Evolutionary conservation across 1,139 yeast genomes (phyloP), one percentile per base, ranked within the genome.

Genomic region (Casaregolazyma lundiana): DNA sequence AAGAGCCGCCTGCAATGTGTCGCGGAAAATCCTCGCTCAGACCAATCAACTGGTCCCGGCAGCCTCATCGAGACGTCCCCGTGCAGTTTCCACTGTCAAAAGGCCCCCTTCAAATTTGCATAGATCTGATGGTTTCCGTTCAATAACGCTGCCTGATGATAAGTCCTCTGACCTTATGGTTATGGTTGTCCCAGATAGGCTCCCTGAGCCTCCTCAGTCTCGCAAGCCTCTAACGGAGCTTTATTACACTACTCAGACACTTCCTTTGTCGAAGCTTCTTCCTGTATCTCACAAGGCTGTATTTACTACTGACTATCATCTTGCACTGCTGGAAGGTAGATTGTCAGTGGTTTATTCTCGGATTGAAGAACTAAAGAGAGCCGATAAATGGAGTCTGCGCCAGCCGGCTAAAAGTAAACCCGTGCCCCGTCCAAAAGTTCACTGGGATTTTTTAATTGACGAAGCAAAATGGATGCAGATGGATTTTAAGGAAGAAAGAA

Each of bases 331-430:
- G n/a, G 99, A 92, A 62, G 96, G 97, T 6, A 86, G 90, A 61
- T 80, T 92, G 7, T 88, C 96, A 0, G 96, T 89, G n/a, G 79
- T 88, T 13, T 86, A 88, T 58, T 86, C 95, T 2, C 76, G 97
- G 49, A 90, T 94, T 41, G 98, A 92, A 60, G 97, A 90, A 62
- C 72, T 94, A 51, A 87, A 89, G 61, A 72, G 95, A 45, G 83
- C 84, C 48, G 87, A 88, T 4, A 81, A 85, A 57, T 94, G 98
- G 98, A 84, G 96, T 21, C 70, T 90, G 47, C 75, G 96, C 44
- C 98, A 94, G 63, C 96, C 95, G 1, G 73, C 77, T 45, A 75
- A 77, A 53, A 82, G 75, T 57, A 63, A 73, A 20, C 95, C 88
- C 53, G 97, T 97, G 0, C 76, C 78, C 45, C 65, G 75, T 7